Base-by-base conservation (phyloP, 768 basidiomycete species). In the Favolaschia claudopus region DNA sequence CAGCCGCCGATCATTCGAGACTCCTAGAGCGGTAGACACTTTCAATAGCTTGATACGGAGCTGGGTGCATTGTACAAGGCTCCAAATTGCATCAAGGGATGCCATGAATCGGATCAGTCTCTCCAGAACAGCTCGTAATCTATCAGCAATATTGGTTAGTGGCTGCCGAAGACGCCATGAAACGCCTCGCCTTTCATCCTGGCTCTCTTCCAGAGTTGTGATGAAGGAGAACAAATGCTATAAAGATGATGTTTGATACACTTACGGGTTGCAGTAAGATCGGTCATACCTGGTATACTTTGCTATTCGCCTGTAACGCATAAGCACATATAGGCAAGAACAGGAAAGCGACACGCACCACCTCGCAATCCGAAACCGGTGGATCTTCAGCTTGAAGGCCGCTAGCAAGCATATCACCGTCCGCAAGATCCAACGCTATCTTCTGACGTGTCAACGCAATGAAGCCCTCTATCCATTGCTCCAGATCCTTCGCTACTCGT, bases 1-100 rank as follows among this genome's bases (percentile, higher is more conserved):
- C 5, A 67, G 51, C 7, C 33, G 38, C 7, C 47, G 54, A 38
- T 63, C 44, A 38, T 65, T 62, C 14, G 66, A 54, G 27, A 65
- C 28, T 8, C 55, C 51, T 14, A 67, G 54, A 1, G 38, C 39
- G 0, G 66, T 51, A 1, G 55, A 25, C 29, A 62, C 57, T 36
- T 68, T 62, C 38, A 68, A 36, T 28, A 65, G 19, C 36, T 64
- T 54, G 33, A 68, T 38, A 20, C 67, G 67, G 39, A 63, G 54
- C 37, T 61, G 62, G 15, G 51, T 22, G 40, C 67, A 61, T 38
- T 61, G 55, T 3, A 68, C 59, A 20, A 68, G 62, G 39, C 62
- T 63, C 50, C 64, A 68, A 7, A 68, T 47, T 1, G 59, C 55
- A 53, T 65, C 64, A 5, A 67, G 49, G 9, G 64, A 59, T 13